phyloP scores from a whole-genome alignment of 257 asterid species.

The Salvia miltiorrhiza region DNA sequence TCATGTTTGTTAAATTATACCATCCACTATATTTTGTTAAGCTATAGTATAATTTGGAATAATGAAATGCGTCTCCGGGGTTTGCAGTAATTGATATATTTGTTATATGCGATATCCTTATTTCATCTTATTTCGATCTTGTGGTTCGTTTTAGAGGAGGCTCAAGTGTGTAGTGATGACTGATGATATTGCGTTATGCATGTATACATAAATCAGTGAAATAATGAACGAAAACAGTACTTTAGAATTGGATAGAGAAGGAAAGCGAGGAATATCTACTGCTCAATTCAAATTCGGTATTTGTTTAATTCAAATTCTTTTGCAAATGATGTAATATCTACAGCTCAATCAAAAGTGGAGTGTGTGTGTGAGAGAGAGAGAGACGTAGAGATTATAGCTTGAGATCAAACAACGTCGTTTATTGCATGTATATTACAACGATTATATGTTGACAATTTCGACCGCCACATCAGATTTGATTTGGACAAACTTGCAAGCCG shows the following conservation, averaged over 20 bases:
- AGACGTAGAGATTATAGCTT: too few relatives aligned
- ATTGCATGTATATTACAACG: too few relatives aligned
- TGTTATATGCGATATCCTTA: neutral
- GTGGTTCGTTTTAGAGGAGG: neutral
- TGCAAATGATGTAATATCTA: too few relatives aligned
- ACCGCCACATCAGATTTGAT: too few relatives aligned
- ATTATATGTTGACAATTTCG: too few relatives aligned
- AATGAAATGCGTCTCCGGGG: neutral
- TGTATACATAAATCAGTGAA: neutral
- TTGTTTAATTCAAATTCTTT: too few relatives aligned
- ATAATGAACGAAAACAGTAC: neutral
- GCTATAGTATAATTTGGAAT: neutral
- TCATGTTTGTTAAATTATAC: slow-evolving; percentile 16
- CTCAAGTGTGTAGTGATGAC: neutral
- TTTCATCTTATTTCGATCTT: neutral
- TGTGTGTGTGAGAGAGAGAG: too few relatives aligned
- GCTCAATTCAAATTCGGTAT: too few relatives aligned
- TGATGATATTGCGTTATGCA: neutral
- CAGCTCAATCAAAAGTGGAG: too few relatives aligned
- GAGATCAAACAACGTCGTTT: too few relatives aligned
- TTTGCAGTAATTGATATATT: neutral
- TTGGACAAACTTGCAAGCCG: too few relatives aligned
- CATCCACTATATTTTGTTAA: neutral
- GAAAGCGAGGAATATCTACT: slow-evolving; percentile 9
- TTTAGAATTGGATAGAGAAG: neutral